phyloP scores from a whole-genome alignment of 352 stramenopile species.

The Poterioochromonas sp. region DNA sequence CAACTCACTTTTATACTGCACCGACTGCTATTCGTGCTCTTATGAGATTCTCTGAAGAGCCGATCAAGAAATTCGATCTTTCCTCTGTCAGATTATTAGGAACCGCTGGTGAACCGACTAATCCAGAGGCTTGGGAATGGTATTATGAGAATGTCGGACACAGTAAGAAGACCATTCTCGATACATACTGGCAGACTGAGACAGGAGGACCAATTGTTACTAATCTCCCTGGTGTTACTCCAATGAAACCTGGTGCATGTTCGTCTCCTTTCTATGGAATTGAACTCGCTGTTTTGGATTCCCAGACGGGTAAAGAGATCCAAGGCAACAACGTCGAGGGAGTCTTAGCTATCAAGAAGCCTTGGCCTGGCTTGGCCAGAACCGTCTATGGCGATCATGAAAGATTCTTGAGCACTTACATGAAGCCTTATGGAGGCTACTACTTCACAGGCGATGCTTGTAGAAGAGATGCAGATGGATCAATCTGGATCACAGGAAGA shows the following conservation, averaged over 20 bases:
- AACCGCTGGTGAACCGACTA: slow-evolving; percentile 68
- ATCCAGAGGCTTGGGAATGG: slow-evolving; percentile 72
- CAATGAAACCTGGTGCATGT: slow-evolving; percentile 58
- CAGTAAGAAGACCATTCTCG: slow-evolving; percentile 56
- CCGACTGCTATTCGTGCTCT: slow-evolving; percentile 77
- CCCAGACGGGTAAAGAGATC: slow-evolving; percentile 50
- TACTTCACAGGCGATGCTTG: slow-evolving; percentile 75
- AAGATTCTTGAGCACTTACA: slow-evolving; percentile 66
- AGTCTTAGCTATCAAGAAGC: slow-evolving; percentile 64
- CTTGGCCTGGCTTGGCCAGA: slow-evolving; percentile 64
- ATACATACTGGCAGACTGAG: slow-evolving; percentile 84
- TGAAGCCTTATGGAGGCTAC: slow-evolving; percentile 67
- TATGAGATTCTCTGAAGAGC: slow-evolving; percentile 57
- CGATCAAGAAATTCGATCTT: slow-evolving; percentile 54
- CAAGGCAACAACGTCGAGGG: slow-evolving; percentile 47
- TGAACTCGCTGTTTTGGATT: slow-evolving; percentile 61
- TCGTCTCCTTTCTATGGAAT: slow-evolving; percentile 64
- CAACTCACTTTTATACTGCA: slow-evolving; percentile 75
- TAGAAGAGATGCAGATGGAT: slow-evolving; percentile 74
- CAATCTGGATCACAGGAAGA: slow-evolving; percentile 75
- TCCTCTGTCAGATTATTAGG: slow-evolving; percentile 56
- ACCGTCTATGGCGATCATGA: slow-evolving; percentile 72
- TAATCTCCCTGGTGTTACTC: slow-evolving; percentile 39
- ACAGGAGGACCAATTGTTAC: slow-evolving; percentile 67
- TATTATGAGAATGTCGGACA: no score